Evolutionary conservation across 371 early-diverging fungal genomes (phyloP).

Genomic region (Choanephora cucurbitarum): DNA sequence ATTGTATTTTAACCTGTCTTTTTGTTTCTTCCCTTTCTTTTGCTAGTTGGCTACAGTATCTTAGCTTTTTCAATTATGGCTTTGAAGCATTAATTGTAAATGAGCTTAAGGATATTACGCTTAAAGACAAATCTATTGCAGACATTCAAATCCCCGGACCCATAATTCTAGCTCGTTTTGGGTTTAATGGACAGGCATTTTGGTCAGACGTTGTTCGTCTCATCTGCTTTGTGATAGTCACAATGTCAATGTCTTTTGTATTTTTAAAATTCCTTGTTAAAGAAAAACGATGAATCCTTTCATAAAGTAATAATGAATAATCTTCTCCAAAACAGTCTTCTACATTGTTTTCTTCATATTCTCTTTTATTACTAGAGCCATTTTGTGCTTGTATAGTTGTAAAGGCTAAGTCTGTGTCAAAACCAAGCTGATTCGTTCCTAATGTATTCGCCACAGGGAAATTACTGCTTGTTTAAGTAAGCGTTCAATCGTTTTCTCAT

Average conservation of each 20-base stretch:
- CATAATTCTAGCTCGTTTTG: slow-evolving; percentile 48
- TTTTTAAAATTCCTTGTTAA: slow-evolving; percentile 49
- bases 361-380: too few species aligned
- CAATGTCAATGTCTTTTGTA: slow-evolving; percentile 32
- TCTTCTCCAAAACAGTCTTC: too few species aligned
- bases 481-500: too few species aligned
- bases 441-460: too few species aligned
- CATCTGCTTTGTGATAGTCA: slow-evolving; percentile 29
- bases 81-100: slow-evolving; percentile 89
- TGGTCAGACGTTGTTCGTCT: slow-evolving; percentile 41
- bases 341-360: too few species aligned
- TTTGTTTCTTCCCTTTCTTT: neutral
- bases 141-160: slow-evolving; percentile 55
- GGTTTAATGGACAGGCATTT: slow-evolving; percentile 51
- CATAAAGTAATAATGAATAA: neutral
- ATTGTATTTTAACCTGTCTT: too few species aligned
- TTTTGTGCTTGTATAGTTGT: too few species aligned
- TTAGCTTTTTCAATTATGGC: slow-evolving; percentile 87
- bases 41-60: slow-evolving; percentile 74
- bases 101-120: slow-evolving; percentile 48
- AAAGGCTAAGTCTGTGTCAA: too few species aligned
- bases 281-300: slow-evolving; percentile 35
- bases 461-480: too few species aligned
- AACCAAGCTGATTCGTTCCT: too few species aligned
- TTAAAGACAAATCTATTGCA: slow-evolving; percentile 49